phyloP scores from a whole-genome alignment of 164 flowering plant genomes.

The Umbilicus rupestris region DNA sequence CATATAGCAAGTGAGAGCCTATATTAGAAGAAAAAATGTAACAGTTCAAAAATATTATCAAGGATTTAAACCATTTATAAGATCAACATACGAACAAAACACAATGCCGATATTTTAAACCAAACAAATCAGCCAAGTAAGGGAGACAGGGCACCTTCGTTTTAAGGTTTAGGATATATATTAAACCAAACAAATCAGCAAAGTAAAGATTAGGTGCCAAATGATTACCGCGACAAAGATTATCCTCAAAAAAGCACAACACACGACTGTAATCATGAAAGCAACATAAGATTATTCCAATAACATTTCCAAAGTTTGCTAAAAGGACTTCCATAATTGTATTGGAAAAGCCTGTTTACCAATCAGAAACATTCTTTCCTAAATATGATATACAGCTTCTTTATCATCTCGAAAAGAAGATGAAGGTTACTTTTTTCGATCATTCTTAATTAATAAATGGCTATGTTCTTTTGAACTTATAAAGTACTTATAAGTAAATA shows the following conservation, averaged over 20 bases:
- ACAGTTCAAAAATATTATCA: not conserved
- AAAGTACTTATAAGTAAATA: too few relatives aligned
- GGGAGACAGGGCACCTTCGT: too few relatives aligned
- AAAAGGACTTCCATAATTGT: too few relatives aligned
- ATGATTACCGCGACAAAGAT: not conserved
- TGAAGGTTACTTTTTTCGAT: too few relatives aligned
- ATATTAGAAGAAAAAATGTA: conserved; percentile 12
- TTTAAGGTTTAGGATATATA: too few relatives aligned
- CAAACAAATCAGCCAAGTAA: not conserved
- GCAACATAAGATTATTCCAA: not conserved
- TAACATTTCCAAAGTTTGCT: not conserved
- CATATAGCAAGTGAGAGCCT: conserved; percentile 77
- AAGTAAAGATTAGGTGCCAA: not conserved
- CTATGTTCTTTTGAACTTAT: too few relatives aligned
- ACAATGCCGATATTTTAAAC: not conserved
- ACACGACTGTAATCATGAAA: not conserved
- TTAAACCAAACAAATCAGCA: not conserved
- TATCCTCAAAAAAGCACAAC: not conserved
- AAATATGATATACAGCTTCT: not conserved
- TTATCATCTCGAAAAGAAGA: not conserved
- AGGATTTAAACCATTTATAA: not conserved
- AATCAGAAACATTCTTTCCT: not conserved
- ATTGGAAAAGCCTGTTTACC: not conserved
- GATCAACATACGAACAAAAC: not conserved
- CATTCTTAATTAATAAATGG: too few relatives aligned